Conservation (phyloP, 345 rosid species). For the Populus euphratica region DNA sequence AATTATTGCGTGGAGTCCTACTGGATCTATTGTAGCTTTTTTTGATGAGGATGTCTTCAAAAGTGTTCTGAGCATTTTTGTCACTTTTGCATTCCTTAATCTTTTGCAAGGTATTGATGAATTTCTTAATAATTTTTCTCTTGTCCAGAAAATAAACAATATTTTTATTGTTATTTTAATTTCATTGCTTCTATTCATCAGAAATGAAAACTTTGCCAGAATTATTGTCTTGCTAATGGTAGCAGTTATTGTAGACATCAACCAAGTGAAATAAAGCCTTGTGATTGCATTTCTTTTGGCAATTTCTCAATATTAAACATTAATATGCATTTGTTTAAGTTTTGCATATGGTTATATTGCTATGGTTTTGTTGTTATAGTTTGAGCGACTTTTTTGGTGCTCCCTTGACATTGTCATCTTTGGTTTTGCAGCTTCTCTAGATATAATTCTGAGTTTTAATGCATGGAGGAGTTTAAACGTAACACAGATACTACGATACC, state of each 20-base stretch:
- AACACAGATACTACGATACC: constrained; percentile 72
- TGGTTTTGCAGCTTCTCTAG: constrained; percentile 60
- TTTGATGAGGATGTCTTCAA: constrained; percentile 58
- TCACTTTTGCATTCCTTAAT: constrained; percentile 86
- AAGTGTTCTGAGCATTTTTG: constrained; percentile 70
- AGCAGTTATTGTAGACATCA: constrained; percentile 5
- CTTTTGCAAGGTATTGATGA: constrained; percentile 63
- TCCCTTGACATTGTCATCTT: constrained; percentile 9
- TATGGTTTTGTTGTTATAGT: not conserved
- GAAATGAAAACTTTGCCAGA: not conserved
- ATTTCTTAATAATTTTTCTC: constrained; percentile 6
- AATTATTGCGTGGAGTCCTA: constrained; percentile 72
- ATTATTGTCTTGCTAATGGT: not conserved
- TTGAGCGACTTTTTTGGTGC: not conserved
- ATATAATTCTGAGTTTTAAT: constrained; percentile 69
- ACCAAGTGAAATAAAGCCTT: not conserved
- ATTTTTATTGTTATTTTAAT: not conserved
- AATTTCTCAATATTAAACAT: not conserved
- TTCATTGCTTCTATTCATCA: not conserved
- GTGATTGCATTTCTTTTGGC: constrained; percentile 8
- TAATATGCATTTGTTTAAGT: constrained; percentile 1
- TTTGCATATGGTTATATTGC: constrained; percentile 1
- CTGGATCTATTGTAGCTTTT: constrained; percentile 65
- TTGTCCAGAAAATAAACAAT: not conserved
- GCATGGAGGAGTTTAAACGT: constrained; percentile 84